phyloP scores from a whole-genome alignment of 2,329 filamentous ascomycete species.

The Colletotrichum liriopes region DNA sequence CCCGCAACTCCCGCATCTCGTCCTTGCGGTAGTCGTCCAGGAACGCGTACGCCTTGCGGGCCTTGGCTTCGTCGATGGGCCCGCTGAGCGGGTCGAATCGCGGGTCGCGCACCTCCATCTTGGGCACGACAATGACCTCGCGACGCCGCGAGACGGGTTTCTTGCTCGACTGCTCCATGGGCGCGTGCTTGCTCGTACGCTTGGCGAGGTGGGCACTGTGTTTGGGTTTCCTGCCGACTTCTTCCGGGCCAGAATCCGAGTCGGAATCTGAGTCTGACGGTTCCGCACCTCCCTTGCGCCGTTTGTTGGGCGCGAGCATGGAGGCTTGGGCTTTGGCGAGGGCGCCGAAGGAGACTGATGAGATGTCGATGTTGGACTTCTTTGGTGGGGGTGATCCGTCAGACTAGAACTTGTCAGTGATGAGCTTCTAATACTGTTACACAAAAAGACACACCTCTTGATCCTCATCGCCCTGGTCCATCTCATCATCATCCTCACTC shows the following conservation, averaged over 20 bases:
- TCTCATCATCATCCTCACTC: conserved; percentile 49
- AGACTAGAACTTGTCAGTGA: conserved; percentile 49
- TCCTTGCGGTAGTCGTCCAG: conserved; percentile 86
- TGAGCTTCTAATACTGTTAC: no score
- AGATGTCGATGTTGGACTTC: conserved; percentile 60
- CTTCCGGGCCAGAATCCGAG: conserved; percentile 46
- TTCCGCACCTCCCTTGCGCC: conserved; percentile 49
- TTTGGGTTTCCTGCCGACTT: conserved; percentile 51
- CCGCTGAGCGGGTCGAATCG: conserved; percentile 82
- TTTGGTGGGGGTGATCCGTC: conserved; percentile 40
- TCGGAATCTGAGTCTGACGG: conserved; percentile 48
- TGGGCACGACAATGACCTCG: conserved; percentile 76
- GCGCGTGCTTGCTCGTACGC: conserved; percentile 87
- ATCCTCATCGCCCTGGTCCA: conserved; percentile 50
- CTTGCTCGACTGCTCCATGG: conserved; percentile 86
- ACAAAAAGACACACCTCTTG: conserved; percentile 45
- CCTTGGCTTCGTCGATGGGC: conserved; percentile 68
- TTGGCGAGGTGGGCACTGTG: conserved; percentile 54
- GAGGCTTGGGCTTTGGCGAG: conserved; percentile 87
- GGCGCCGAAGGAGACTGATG: conserved; percentile 88
- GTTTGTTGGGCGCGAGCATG: conserved; percentile 61
- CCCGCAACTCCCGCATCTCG: conserved; percentile 85
- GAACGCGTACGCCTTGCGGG: conserved; percentile 86
- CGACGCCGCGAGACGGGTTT: conserved; percentile 86
- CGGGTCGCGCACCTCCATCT: conserved; percentile 80